These are phyloP conservation scores for Candida tallmaniae DNA, from an alignment of 805 yeast genomes.

Conservation along the genomic window DNA sequence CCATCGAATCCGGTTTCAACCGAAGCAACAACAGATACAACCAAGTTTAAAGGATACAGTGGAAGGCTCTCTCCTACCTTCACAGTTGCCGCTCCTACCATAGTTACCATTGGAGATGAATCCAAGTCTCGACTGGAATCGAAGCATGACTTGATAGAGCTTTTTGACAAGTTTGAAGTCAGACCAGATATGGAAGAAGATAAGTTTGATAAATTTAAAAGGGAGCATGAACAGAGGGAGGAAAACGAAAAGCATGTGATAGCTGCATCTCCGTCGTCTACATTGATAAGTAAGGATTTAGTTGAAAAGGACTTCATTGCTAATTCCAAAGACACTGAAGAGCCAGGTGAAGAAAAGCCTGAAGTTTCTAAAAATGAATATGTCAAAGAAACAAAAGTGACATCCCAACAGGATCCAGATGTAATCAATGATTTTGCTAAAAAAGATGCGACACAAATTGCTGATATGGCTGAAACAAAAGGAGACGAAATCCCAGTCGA, in stretches of 20 bases:
- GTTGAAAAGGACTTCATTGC: neutral
- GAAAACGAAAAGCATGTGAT: too few relatives aligned
- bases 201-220: neutral
- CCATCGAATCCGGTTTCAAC: too few relatives aligned
- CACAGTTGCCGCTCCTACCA: slow-evolving; percentile 19
- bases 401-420: neutral
- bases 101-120: slow-evolving; percentile 16
- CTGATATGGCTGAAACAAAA: too few relatives aligned
- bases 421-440: neutral
- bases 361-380: neutral
- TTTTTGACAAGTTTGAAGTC: slow-evolving; percentile 34
- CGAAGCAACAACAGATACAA: too few relatives aligned
- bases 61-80: slow-evolving; percentile 1
- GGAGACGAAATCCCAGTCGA: neutral
- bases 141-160: slow-evolving; percentile 22
- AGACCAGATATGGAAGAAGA: neutral
- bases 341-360: neutral
- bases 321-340: neutral
- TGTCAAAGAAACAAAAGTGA: neutral
- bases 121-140: slow-evolving; percentile 5
- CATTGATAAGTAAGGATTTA: neutral
- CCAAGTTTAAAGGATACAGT: too few relatives aligned
- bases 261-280: neutral
- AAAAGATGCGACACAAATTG: neutral
- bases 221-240: neutral